These are phyloP conservation scores for Phytophthora sp. DNA, from an alignment of 352 stramenopile genomes.

Conservation along the genomic window DNA sequence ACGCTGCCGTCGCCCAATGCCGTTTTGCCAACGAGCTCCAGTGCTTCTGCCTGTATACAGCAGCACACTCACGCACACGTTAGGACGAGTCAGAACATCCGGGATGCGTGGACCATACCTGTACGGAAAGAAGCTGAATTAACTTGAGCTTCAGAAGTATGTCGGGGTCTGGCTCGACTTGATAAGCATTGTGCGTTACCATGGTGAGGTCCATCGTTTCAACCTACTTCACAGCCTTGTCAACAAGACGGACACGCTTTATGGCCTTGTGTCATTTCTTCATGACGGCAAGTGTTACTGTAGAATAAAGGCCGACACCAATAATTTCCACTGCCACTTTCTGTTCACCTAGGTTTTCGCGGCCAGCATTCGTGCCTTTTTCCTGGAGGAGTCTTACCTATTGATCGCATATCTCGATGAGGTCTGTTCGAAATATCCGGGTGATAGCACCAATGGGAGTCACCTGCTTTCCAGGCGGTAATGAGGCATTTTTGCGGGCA, in stretches of 20 bases:
- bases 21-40: too few species aligned
- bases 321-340: constrained; percentile 6
- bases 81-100: too few species aligned
- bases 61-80: too few species aligned
- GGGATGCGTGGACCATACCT: too few species aligned
- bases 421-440: background rate
- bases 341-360: background rate
- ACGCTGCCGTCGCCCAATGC: too few species aligned
- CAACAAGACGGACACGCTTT: background rate
- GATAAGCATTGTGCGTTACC: background rate
- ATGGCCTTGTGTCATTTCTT: constrained; percentile 2
- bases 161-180: background rate
- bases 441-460: too few species aligned
- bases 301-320: background rate
- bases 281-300: background rate
- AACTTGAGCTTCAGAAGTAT: too few species aligned
- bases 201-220: constrained; percentile 1
- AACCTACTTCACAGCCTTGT: background rate
- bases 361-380: background rate
- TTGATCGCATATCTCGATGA: background rate
- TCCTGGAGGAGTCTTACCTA: background rate
- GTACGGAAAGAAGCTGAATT: constrained; percentile 1
- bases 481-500: too few species aligned
- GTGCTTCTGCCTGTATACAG: too few species aligned
- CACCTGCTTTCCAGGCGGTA: too few species aligned